phyloP scores from a whole-genome alignment of 345 rosid species.

The Hypericum androsaemum region DNA sequence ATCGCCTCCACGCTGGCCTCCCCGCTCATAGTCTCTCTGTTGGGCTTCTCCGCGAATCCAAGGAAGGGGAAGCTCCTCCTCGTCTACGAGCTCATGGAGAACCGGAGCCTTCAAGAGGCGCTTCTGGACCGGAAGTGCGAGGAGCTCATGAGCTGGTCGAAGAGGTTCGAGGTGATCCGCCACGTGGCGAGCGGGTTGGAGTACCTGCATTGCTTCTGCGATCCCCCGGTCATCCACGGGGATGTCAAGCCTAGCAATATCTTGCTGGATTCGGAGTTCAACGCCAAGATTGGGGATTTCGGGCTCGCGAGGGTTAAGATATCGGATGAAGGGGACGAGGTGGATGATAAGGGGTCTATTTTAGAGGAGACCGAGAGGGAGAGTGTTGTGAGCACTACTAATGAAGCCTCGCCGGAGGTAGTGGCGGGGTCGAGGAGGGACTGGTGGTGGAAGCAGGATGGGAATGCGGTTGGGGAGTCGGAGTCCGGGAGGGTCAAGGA shows the following conservation, averaged over 20 bases:
- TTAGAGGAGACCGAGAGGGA: constrained; percentile 55
- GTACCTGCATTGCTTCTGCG: constrained; percentile 25
- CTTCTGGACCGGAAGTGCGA: constrained; percentile 60
- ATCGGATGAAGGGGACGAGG: constrained; percentile 30
- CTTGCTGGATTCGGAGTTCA: constrained; percentile 42
- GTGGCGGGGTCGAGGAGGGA: constrained; percentile 43
- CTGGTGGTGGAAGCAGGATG: constrained; percentile 80
- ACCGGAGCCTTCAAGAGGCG: constrained; percentile 63
- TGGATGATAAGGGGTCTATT: constrained; percentile 62
- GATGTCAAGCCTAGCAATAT: constrained; percentile 68
- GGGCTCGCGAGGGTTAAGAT: constrained; percentile 57
- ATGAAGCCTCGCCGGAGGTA: constrained; percentile 21
- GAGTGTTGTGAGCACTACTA: constrained; percentile 34
- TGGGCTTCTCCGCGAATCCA: constrained; percentile 60
- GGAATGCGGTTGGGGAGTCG: constrained; percentile 30
- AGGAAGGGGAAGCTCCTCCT: constrained; percentile 37
- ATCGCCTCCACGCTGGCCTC: background rate
- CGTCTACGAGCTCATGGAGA: constrained; percentile 68
- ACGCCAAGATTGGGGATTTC: constrained; percentile 67
- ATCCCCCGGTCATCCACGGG: constrained; percentile 54
- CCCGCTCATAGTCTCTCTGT: constrained; percentile 33
- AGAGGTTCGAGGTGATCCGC: constrained; percentile 14
- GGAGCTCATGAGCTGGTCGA: constrained; percentile 55
- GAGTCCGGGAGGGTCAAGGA: constrained; percentile 69
- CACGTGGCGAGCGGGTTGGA: background rate